Conservation (phyloP, 1,139 yeast species). For the Sugiyamaella japonica region DNA sequence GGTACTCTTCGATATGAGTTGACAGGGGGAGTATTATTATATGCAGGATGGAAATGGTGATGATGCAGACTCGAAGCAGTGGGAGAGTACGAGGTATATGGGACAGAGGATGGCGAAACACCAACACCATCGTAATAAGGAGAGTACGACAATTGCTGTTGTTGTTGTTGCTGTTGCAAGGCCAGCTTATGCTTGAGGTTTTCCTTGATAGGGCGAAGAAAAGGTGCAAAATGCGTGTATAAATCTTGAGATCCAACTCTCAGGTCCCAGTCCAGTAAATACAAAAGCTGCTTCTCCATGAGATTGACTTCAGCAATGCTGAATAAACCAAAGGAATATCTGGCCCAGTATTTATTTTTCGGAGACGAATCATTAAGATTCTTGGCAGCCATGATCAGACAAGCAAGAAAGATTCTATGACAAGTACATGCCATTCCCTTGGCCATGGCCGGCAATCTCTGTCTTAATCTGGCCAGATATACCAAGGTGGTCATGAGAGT, state of each 20-base stretch:
- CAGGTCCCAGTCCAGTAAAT: conserved; percentile 81
- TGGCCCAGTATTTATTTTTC: conserved; percentile 93
- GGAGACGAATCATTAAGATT: conserved; percentile 91
- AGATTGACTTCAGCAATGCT: conserved; percentile 78
- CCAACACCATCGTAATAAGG: conserved; percentile 8
- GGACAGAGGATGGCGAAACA: neutral
- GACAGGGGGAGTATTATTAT: conserved; percentile 20
- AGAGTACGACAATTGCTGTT: conserved; percentile 7
- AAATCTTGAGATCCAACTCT: conserved; percentile 69
- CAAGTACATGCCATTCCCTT: conserved; percentile 92
- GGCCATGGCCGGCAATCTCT: conserved; percentile 80
- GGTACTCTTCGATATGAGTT: conserved; percentile 16
- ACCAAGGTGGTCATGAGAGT: conserved; percentile 91
- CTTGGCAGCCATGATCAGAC: conserved; percentile 86
- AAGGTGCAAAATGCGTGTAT: conserved; percentile 66
- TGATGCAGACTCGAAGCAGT: neutral
- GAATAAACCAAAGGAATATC: conserved; percentile 82
- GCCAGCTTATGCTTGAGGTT: conserved; percentile 26
- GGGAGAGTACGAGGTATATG: neutral
- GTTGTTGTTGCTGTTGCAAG: conserved; percentile 7
- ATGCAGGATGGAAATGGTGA: conserved; percentile 17
- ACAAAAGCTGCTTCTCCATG: conserved; percentile 84
- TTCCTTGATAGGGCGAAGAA: conserved; percentile 67
- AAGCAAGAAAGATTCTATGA: conserved; percentile 86
- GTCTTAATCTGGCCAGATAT: conserved; percentile 73